Base-by-base conservation (phyloP, 169 alveolate species). In the Perkinsus olseni region DNA sequence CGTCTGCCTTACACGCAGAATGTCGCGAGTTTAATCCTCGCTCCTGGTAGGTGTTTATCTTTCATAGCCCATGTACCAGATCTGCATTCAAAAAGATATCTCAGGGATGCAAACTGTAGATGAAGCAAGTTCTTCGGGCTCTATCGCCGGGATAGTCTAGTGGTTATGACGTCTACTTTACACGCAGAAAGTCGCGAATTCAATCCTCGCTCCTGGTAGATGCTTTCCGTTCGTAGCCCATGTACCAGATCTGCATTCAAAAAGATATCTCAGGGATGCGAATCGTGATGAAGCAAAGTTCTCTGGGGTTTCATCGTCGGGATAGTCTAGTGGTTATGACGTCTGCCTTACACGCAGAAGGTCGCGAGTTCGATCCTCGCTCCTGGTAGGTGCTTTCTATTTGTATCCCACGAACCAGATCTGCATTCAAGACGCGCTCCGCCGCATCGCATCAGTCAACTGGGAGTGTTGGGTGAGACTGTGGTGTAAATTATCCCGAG, bases 171-270 rank as follows among this genome's bases (percentile, higher is more conserved):
- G 94, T 94, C 97, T 94, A 96, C 97, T 93, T 95, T 94, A 95
- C 97, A 96, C 96, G 96, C 96, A 96, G 96, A 95, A 95, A 96
- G 96, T 93, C 97, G 96, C 95, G 96, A 96, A 96, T 96, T 96
- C 97, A 94, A 95, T 48, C 97, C 97, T 96, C 96, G 94, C 95
- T 24, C 31, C 37, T 28, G 82, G 28, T 62, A 62, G 36, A 21
- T 21, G 28, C 17, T 8, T 8, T 62, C 1, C 8, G 34, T 62
- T 28, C 0, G 36, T 0, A 13, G 8, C 50, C 3, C 50, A 3
- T 3, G 50, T 40, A 6, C 50, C 50, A 40, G 11, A 40, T 40
- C 3, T 40, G 50, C n/a, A n/a, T n/a, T n/a, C n/a, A n/a, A n/a
- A n/a, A n/a, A n/a, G n/a, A n/a, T n/a, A n/a, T n/a, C n/a, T n/a